Base-by-base conservation (phyloP, 805 yeast species). In the Starmerella gropengiesseri region DNA sequence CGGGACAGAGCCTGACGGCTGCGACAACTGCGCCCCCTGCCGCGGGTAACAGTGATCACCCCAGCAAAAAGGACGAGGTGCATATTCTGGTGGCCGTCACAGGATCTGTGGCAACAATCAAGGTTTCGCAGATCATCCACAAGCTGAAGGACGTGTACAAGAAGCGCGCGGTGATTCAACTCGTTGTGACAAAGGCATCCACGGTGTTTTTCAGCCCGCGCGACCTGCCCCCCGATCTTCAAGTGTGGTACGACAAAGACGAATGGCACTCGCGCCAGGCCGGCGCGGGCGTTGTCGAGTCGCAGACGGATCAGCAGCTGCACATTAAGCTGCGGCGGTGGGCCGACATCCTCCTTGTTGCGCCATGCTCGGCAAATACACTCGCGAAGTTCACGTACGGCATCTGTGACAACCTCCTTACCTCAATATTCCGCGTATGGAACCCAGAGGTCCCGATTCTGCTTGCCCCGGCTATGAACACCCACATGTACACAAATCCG, bases 81-180 rank as follows among this genome's bases (percentile, higher is more conserved):
- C 98, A 91, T 60, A 78, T 91, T 33, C 66, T 91, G 44, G 68
- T 91, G 32, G 98, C 93, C 16, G 94, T 93, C 16, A 84, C 97
- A 1, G 98, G 98, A 1, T 82, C 94, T 2, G 96, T 91, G 3
- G 98, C 98, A 5, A 84, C 97, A 2, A 85, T 91, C 49, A 91
- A 91, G 60, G 78, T 91, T 18, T 95, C 95, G 0, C 61, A 81
- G 51, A 85, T 91, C 30, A 84, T 91, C 50, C 94, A 81, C 57
- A 84, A 85, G 59, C 69, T 91, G 38, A 80, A 78, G 58, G 83
- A 84, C 60, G 69, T 80, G 6, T 89, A 82, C 61, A 75, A 65
- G 7, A 74, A 75, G 37, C 77, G 75, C 46, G 78, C 86, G 3
- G 77, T 86, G 3, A 82, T 87, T 48, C 95, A 87, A 61, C 66